A percentile compares a stretch with the other conserved stretches of the same genome.
Conservation (phyloP, 2,329 filamentous ascomycete genomes). For the Apiospora aurea region DNA sequence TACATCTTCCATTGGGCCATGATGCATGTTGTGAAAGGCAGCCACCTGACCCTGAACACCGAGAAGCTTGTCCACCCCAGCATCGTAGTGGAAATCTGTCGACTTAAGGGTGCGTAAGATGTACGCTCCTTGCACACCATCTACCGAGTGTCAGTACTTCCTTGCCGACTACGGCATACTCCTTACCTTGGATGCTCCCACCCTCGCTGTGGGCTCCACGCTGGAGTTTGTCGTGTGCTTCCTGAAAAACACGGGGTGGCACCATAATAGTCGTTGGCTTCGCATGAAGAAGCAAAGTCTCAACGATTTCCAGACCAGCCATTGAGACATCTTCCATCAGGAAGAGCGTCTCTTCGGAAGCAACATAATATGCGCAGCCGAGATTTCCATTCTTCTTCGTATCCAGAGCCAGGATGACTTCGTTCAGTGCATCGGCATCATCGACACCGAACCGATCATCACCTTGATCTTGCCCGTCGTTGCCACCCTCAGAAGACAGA, state of each 20-base stretch:
- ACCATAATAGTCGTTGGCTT: constrained; percentile 64
- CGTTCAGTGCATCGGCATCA: constrained; percentile 56
- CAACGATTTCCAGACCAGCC: constrained; percentile 73
- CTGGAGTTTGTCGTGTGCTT: constrained; percentile 47
- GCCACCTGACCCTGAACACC: constrained; percentile 61
- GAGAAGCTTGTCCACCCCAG: constrained; percentile 70
- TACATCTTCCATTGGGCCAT: constrained; percentile 62
- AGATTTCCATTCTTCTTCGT: constrained; percentile 73
- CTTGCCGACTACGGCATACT: constrained; percentile 39
- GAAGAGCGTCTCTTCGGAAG: constrained; percentile 72
- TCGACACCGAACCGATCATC: constrained; percentile 30
- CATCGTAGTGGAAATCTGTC: constrained; percentile 74
- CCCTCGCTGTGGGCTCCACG: constrained; percentile 34
- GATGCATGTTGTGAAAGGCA: constrained; percentile 62
- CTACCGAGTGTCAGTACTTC: constrained; percentile 37
- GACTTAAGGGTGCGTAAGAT: constrained; percentile 72
- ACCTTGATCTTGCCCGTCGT: constrained; percentile 14
- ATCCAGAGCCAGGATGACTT: constrained; percentile 83
- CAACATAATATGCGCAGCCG: constrained; percentile 85
- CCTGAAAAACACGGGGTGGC: constrained; percentile 53
- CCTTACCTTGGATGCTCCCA: neutral
- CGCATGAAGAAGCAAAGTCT: constrained; percentile 62
- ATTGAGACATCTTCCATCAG: constrained; percentile 79
- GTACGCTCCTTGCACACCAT: constrained; percentile 49
- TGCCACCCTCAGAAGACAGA: neutral